Percentiles rank a stretch among this genome's conserved stretches.
Evolutionary conservation across 768 basidiomycete species (phyloP).

Genomic region (Saitozyma podzolica): DNA sequence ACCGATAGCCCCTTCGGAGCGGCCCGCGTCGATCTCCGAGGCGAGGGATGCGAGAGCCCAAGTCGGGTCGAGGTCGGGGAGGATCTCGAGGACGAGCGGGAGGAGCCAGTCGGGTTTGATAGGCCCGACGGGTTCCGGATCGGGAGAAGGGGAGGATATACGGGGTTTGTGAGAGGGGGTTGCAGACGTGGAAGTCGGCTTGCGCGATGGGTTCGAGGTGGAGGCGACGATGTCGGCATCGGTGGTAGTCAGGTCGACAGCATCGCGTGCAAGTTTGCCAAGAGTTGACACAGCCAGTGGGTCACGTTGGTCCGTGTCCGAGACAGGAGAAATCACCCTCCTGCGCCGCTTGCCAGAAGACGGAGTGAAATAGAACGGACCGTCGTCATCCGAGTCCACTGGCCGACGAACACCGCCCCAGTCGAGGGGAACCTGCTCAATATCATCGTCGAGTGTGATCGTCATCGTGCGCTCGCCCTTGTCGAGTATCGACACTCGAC

Average conservation of each 20-base stretch:
- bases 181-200: neutral
- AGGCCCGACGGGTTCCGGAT: neutral
- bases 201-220: neutral
- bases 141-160: neutral
- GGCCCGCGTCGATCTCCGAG: constrained; percentile 7
- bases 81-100: constrained; percentile 26
- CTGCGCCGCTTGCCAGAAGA: neutral
- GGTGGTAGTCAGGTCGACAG: too few species aligned
- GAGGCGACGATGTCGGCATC: neutral
- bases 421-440: constrained; percentile 3
- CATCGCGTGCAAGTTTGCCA: too few species aligned
- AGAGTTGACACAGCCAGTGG: neutral
- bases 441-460: constrained; percentile 2
- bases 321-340: too few species aligned
- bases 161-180: neutral
- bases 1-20: constrained; percentile 4
- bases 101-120: constrained; percentile 12
- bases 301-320: neutral
- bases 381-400: neutral
- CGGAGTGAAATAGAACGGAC: neutral
- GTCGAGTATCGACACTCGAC: too few species aligned
- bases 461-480: neutral
- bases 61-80: constrained; percentile 27
- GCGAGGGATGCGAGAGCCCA: constrained; percentile 18
- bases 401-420: constrained; percentile 7